Evolutionary conservation across 306 rosid species (phyloP).

Genomic region (Hippophae gyantsensis): DNA sequence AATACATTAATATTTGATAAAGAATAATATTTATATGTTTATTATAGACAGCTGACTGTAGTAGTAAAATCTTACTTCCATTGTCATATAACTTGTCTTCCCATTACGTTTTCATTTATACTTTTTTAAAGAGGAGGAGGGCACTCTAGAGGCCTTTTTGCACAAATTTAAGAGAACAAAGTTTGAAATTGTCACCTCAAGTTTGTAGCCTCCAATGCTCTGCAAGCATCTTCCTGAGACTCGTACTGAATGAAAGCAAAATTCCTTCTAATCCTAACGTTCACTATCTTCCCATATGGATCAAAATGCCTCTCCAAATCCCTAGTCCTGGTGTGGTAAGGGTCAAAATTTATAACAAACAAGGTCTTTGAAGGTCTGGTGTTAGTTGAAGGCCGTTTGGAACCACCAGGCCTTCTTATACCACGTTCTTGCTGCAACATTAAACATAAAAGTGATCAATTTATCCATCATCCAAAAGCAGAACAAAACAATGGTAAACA

Average conservation of each 20-base stretch:
- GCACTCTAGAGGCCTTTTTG: too few relatives aligned
- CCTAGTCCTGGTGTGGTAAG: slow-evolving; percentile 80
- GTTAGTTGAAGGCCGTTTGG: slow-evolving; percentile 64
- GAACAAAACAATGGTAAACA: slow-evolving; percentile 6
- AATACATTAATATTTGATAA: too few relatives aligned
- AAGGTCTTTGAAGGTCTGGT: slow-evolving; percentile 80
- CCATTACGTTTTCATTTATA: too few relatives aligned
- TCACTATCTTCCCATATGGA: slow-evolving; percentile 81
- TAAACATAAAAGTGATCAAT: background rate
- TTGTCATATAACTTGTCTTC: too few relatives aligned
- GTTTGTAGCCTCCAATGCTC: slow-evolving; percentile 85
- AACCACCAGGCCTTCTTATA: slow-evolving; percentile 67
- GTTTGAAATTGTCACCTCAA: slow-evolving; percentile 45
- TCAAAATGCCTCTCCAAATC: slow-evolving; percentile 99
- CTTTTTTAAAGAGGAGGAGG: too few relatives aligned
- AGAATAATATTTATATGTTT: too few relatives aligned
- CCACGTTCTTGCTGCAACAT: slow-evolving; percentile 79
- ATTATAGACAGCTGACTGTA: too few relatives aligned
- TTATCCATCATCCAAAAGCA: background rate
- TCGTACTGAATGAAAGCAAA: slow-evolving; percentile 96
- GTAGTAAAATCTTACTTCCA: too few relatives aligned
- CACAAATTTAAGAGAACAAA: background rate
- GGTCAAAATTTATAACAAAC: slow-evolving; percentile 92
- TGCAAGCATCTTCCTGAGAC: slow-evolving; percentile 85
- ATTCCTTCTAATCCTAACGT: slow-evolving; percentile 89